Base-by-base conservation (phyloP, 140 eudicot species). In the Flaveria floridana region DNA sequence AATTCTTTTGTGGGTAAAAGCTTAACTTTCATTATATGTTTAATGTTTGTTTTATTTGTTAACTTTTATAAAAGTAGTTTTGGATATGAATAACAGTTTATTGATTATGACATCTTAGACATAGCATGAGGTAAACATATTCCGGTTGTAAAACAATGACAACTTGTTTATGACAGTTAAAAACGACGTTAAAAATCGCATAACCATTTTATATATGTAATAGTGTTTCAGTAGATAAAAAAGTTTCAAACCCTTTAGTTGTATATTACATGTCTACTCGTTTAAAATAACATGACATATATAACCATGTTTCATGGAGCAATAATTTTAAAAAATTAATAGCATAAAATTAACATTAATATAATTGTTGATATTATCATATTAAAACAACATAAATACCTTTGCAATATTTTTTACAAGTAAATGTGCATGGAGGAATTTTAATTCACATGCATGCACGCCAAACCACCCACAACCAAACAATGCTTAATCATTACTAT, bases 381-480 rank as follows among this genome's bases (percentile, higher is more conserved):
- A 14, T 65, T n/a, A 34, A 15, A 6, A 34, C 23, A 15, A 15
- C 10, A 6, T 4, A 16, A 50, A 0, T 26, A 18, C 10, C 37
- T 6, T 12, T 76, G 15, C 41, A 55, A 14, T 67, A 18, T 67
- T 4, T 9, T 19, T 21, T 46, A 19, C 2, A 44, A 3, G 25
- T 42, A 44, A 13, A 18, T 42, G 72, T 63, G 72, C 63, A 30
- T 44, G 46, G 59, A 56, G 39, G 37, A 5, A 34, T 34, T 34
- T 34, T 5, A 34, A 34, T 8, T 44, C 58, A 61, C 48, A 44
- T 74, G 59, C 70, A 61, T 44, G 37, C 48, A 63, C 62, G 34
- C 72, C 72, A 63, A 65, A 65, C 46, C 44, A 37, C 65, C 6
- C 79, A 50, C 11, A 65, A 50, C 73, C 56, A 65, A 75, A 50